Conservation (phyloP, 768 basidiomycete genomes). For the Amanita molliuscula region DNA sequence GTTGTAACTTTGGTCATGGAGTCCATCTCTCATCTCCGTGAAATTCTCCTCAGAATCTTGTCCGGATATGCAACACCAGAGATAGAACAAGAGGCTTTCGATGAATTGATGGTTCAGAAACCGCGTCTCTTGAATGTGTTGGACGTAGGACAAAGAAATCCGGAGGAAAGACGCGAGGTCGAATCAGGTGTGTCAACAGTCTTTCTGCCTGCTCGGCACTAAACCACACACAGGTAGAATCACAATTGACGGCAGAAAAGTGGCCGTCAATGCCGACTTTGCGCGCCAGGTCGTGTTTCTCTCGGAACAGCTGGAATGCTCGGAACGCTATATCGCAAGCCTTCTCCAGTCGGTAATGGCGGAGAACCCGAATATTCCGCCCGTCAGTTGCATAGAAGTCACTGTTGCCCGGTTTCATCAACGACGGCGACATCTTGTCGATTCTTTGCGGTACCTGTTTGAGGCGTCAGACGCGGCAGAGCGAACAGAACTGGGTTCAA, state of each 20-base stretch:
- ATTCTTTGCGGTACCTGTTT: slow-evolving; percentile 60
- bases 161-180: slow-evolving; percentile 61
- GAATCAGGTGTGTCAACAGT: slow-evolving; percentile 40
- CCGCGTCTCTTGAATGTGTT: slow-evolving; percentile 51
- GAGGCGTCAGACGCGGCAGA: slow-evolving; percentile 47
- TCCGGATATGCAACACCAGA: slow-evolving; percentile 31
- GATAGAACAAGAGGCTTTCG: slow-evolving; percentile 67
- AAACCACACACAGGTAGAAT: slow-evolving; percentile 44
- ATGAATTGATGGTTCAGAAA: slow-evolving; percentile 61
- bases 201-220: neutral
- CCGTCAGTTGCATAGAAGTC: slow-evolving; percentile 50
- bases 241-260: slow-evolving; percentile 49
- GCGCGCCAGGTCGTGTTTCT: slow-evolving; percentile 69
- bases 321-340: slow-evolving; percentile 70
- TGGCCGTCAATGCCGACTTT: slow-evolving; percentile 72
- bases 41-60: slow-evolving; percentile 38
- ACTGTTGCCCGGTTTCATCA: slow-evolving; percentile 61
- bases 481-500: slow-evolving; percentile 29
- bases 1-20: slow-evolving; percentile 33
- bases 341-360: slow-evolving; percentile 57
- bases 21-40: slow-evolving; percentile 45
- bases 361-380: slow-evolving; percentile 52
- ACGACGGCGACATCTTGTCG: slow-evolving; percentile 58
- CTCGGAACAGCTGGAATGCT: slow-evolving; percentile 70
- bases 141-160: slow-evolving; percentile 51